These are phyloP conservation scores for Graphium sp. DNA, from an alignment of 2,329 filamentous ascomycete genomes.

Conservation along the genomic window DNA sequence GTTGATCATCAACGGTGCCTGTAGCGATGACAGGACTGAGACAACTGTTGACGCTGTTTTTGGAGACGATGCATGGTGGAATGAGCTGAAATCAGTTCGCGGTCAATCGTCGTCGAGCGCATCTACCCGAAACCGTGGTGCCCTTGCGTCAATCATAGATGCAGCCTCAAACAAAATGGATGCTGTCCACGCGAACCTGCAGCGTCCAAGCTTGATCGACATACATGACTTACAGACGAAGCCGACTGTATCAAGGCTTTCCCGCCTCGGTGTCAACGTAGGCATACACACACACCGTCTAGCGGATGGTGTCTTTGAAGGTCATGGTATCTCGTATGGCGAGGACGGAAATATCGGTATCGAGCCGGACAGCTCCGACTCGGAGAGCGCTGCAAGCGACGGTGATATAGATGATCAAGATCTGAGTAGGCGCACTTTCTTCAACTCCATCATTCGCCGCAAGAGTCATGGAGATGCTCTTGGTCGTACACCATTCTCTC, in stretches of 20 bases:
- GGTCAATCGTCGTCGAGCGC: slow-evolving; percentile 20
- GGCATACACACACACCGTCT: slow-evolving; percentile 65
- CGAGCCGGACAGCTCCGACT: slow-evolving; percentile 1
- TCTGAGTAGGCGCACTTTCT: slow-evolving; percentile 5
- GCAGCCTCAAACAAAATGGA: slow-evolving; percentile 21
- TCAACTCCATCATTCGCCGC: slow-evolving; percentile 12
- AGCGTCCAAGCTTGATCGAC: slow-evolving; percentile 35
- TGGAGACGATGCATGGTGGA: slow-evolving; percentile 68
- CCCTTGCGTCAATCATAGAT: slow-evolving; percentile 25
- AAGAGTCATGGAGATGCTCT: slow-evolving; percentile 23
- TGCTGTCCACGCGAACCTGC: slow-evolving; percentile 10
- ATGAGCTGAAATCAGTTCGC: slow-evolving; percentile 45
- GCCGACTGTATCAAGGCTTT: slow-evolving; percentile 31
- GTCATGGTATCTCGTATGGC: slow-evolving; percentile 16
- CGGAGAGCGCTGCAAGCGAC: slow-evolving; percentile 7
- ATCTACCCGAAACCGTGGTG: slow-evolving; percentile 22
- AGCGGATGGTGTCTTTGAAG: slow-evolving; percentile 39
- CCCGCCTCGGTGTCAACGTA: slow-evolving; percentile 46
- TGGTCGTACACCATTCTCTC: slow-evolving; percentile 6
- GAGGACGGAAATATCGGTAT: slow-evolving; percentile 15
- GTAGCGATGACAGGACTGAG: slow-evolving; percentile 28
- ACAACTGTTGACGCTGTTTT: slow-evolving; percentile 49
- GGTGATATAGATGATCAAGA: slow-evolving; percentile 9
- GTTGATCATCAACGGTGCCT: slow-evolving; percentile 57
- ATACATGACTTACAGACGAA: slow-evolving; percentile 45